A percentile compares a stretch with the other conserved stretches of the same genome.
These are phyloP conservation scores for Ganoderma meredithae DNA, from an alignment of 1,284 basidiomycete species.

Conservation along the genomic window DNA sequence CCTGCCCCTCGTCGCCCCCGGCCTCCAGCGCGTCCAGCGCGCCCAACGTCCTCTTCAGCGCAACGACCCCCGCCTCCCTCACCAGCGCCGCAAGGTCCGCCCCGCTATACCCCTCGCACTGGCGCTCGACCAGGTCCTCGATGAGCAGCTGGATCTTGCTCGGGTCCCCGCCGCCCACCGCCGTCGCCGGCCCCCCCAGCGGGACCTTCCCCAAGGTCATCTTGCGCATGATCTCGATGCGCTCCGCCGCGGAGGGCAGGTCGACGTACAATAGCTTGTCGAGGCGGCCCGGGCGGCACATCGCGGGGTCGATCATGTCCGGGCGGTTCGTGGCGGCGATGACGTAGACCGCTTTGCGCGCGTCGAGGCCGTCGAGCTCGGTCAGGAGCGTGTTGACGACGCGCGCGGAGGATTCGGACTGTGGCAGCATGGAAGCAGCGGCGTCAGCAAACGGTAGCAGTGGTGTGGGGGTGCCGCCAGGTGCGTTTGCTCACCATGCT, in stretches of 20 bases:
- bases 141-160: constrained; percentile 44
- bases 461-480: too few relatives aligned
- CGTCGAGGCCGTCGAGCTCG: constrained; percentile 94
- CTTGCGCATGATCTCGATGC: constrained; percentile 87
- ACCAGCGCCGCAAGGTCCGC: constrained; percentile 90
- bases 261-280: constrained; percentile 98
- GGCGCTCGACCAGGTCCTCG: constrained; percentile 60
- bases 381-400: constrained; percentile 98
- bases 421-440: too few relatives aligned
- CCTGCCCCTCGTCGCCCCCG: constrained; percentile 24
- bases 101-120: constrained; percentile 88
- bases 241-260: constrained; percentile 79
- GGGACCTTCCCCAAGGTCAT: constrained; percentile 75
- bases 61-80: constrained; percentile 89
- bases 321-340: constrained; percentile 98
- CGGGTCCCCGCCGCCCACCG: constrained; percentile 30
- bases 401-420: constrained; percentile 96
- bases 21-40: constrained; percentile 64
- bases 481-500: too few relatives aligned
- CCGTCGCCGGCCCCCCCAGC: constrained; percentile 46
- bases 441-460: too few relatives aligned
- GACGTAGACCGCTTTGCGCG: constrained; percentile 92
- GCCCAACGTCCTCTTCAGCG: constrained; percentile 78
- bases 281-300: constrained; percentile 95
- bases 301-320: constrained; percentile 98